Conservation (phyloP, 2,329 filamentous ascomycete species). For the Apiospora aurea region DNA sequence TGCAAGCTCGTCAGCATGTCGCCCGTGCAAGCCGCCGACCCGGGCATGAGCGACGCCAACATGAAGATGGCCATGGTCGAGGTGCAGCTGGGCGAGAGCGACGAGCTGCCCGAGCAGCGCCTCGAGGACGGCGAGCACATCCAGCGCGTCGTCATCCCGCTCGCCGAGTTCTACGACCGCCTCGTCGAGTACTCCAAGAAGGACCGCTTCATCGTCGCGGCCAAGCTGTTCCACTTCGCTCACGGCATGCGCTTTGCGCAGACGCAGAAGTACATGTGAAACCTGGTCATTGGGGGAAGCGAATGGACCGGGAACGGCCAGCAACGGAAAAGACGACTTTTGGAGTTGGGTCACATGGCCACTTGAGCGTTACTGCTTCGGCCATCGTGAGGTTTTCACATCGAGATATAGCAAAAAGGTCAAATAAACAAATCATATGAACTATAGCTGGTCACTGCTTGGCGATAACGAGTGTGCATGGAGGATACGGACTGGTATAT, state of each 20-base stretch:
- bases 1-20: constrained; percentile 56
- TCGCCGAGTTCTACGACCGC: constrained; percentile 62
- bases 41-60: constrained; percentile 64
- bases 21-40: constrained; percentile 62
- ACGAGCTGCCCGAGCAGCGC: constrained; percentile 60
- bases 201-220: constrained; percentile 61
- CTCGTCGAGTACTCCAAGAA: constrained; percentile 54
- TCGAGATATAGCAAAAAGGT: neutral
- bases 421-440: neutral
- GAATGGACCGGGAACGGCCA: neutral
- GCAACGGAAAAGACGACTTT: too few species aligned
- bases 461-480: neutral
- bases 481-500: neutral
- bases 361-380: neutral
- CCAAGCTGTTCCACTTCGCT: constrained; percentile 66
- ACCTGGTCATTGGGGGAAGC: too few species aligned
- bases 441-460: neutral
- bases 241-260: constrained; percentile 60
- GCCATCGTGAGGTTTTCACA: neutral
- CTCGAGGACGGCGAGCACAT: constrained; percentile 69
- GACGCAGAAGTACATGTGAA: constrained; percentile 40
- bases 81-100: constrained; percentile 58
- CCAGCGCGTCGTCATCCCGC: constrained; percentile 63
- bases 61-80: constrained; percentile 68
- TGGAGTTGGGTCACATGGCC: too few species aligned